phyloP scores from a whole-genome alignment of 2,329 filamentous ascomycete genomes.

The Trichoderma sp. region DNA sequence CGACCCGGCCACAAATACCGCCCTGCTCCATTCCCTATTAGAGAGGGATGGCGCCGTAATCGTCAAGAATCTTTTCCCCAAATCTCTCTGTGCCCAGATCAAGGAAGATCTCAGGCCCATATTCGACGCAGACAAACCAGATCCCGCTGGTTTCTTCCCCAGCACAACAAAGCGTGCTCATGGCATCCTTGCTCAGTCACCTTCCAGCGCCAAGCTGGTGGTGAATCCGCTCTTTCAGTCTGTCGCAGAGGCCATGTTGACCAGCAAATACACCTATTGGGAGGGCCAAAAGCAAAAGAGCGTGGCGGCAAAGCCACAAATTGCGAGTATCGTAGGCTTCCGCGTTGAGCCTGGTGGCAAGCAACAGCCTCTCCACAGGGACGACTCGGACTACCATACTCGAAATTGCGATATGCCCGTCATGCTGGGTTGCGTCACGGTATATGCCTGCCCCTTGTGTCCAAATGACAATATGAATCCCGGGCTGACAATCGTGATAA shows the following conservation, averaged over 20 bases:
- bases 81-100: constrained; percentile 35
- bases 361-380: constrained; percentile 39
- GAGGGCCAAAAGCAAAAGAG: constrained; percentile 32
- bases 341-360: constrained; percentile 40
- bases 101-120: constrained; percentile 37
- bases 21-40: constrained; percentile 26
- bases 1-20: constrained; percentile 25
- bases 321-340: constrained; percentile 39
- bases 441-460: background rate
- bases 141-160: constrained; percentile 41
- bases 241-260: constrained; percentile 36
- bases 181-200: constrained; percentile 38
- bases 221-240: constrained; percentile 36
- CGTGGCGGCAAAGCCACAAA: constrained; percentile 37
- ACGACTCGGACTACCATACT: constrained; percentile 34
- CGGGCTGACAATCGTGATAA: background rate
- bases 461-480: background rate
- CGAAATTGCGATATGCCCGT: constrained; percentile 36
- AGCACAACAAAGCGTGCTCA: constrained; percentile 40
- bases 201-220: constrained; percentile 38
- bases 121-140: constrained; percentile 37
- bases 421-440: constrained; percentile 37
- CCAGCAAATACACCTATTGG: constrained; percentile 39
- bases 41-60: constrained; percentile 38
- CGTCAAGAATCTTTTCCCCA: constrained; percentile 36